Base-by-base conservation (phyloP, 345 rosid genomes). In the Murraya koenigii region DNA sequence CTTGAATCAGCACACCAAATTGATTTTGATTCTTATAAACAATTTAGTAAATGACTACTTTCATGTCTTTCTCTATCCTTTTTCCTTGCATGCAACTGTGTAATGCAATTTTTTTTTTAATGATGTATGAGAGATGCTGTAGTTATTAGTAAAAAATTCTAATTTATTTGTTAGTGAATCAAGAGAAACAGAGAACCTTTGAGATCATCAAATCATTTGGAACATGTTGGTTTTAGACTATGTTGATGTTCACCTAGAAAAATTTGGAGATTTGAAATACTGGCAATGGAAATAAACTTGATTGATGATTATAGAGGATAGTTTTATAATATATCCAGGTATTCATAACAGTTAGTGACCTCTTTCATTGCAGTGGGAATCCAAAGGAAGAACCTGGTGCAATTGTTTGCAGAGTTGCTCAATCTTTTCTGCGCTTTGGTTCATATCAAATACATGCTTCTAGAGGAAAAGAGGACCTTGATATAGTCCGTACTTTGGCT, bases 351-450 rank as follows among this genome's bases (percentile, higher is more conserved):
- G 14, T 62, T 69, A 75, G 74, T 77, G 80, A 30, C 41, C 6
- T 74, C 65, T 68, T 63, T n/a, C 60, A 22, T 52, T 87, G 88
- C 89, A 91, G 98, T 85, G 99, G 99, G 69, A 96, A 94, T 80
- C 84, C 99, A 7, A 96, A 96, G 85, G 97, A 96, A 59, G 98
- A 94, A 68, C 98, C 97, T 71, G 99, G 97, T 69, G 99, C 99
- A 72, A 87, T 96, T 76, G 97, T 88, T 77, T 96, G 97, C 88
- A 86, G 98, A 89, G 97, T 96, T 78, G 86, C 97, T 38, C 97
- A 82, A 59, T 90, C 99, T 19, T 92, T 96, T 86, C 86, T 96
- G 33, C 95, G 97, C 6, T 91, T 96, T 70, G 98, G 99, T 77
- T 92, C 99, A 49, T 94, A 84, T 85, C 99, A 96, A 82, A 30